A percentile compares a stretch with the other conserved stretches of the same genome.
These are phyloP conservation scores for Penicillium psychrosexuale DNA, from an alignment of 2,329 filamentous ascomycete species.

Conservation along the genomic window DNA sequence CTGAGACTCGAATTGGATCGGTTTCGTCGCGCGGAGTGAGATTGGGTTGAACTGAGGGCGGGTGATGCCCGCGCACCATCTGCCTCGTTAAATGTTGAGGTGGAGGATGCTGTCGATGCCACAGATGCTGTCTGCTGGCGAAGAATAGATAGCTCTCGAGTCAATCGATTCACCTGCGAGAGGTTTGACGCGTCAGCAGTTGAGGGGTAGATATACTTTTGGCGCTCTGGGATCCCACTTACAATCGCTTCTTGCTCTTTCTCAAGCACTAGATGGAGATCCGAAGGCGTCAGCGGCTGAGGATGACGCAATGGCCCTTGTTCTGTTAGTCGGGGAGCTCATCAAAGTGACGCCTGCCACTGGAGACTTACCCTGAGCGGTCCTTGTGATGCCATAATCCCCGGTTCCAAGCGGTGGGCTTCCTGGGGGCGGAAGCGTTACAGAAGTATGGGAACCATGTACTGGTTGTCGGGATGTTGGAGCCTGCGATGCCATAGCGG, in stretches of 20 bases:
- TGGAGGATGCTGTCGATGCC: conserved; percentile 58
- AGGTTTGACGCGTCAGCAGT: not conserved
- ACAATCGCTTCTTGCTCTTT: conserved; percentile 95
- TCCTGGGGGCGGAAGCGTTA: conserved; percentile 17
- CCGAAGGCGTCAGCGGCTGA: conserved; percentile 79
- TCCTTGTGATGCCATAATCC: conserved; percentile 38
- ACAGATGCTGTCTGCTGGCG: conserved; percentile 65
- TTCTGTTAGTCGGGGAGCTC: conserved; percentile 4
- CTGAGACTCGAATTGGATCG: conserved; percentile 56
- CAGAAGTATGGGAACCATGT: conserved; percentile 40
- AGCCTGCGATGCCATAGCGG: conserved; percentile 34
- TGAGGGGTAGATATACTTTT: not conserved
- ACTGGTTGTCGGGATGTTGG: conserved; percentile 46
- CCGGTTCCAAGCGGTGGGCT: conserved; percentile 25
- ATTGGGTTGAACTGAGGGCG: conserved; percentile 49
- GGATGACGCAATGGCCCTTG: conserved; percentile 78
- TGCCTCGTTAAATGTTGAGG: conserved; percentile 52
- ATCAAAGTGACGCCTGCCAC: not conserved
- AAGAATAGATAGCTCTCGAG: conserved; percentile 81
- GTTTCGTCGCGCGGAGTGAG: conserved; percentile 55
- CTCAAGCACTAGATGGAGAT: conserved; percentile 84
- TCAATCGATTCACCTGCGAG: conserved; percentile 80
- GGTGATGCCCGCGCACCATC: conserved; percentile 44
- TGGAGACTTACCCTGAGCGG: conserved; percentile 40
- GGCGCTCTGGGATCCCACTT: conserved; percentile 35